Conservation (phyloP, 352 stramenopile genomes). For the Phytophthora tentaculata region DNA sequence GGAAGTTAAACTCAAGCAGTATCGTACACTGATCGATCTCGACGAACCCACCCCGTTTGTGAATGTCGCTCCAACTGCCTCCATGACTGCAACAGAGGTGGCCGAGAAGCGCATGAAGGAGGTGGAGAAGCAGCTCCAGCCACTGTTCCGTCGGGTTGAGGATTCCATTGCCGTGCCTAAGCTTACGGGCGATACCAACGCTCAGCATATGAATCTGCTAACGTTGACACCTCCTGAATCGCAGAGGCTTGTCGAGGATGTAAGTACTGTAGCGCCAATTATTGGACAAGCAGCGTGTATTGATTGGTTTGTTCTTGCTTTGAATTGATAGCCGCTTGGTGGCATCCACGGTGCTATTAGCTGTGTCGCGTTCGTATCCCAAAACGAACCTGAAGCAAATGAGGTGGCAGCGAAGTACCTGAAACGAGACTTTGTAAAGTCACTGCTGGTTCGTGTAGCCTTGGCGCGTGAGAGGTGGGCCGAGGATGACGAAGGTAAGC, state of each 20-base stretch:
- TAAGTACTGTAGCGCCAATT: constrained; percentile 13
- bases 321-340: constrained; percentile 34
- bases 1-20: constrained; percentile 40
- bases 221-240: constrained; percentile 19
- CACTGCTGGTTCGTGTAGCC: constrained; percentile 58
- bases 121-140: constrained; percentile 54
- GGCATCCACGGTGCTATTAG: constrained; percentile 54
- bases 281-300: constrained; percentile 3
- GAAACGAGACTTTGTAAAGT: constrained; percentile 77
- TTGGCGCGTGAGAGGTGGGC: constrained; percentile 56
- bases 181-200: constrained; percentile 20
- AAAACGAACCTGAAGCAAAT: constrained; percentile 36
- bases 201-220: constrained; percentile 54
- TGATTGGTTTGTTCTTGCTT: constrained; percentile 6
- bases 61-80: constrained; percentile 16
- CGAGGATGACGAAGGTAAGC: constrained; percentile 45
- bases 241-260: constrained; percentile 27
- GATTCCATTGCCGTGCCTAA: constrained; percentile 42
- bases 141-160: constrained; percentile 50
- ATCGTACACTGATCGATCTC: constrained; percentile 50
- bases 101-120: constrained; percentile 51
- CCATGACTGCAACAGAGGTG: constrained; percentile 27
- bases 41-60: constrained; percentile 52
- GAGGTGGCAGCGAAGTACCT: constrained; percentile 54
- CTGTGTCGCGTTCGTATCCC: constrained; percentile 61